Conservation (phyloP, 768 basidiomycete genomes). For the Nidularia pulvinata region DNA sequence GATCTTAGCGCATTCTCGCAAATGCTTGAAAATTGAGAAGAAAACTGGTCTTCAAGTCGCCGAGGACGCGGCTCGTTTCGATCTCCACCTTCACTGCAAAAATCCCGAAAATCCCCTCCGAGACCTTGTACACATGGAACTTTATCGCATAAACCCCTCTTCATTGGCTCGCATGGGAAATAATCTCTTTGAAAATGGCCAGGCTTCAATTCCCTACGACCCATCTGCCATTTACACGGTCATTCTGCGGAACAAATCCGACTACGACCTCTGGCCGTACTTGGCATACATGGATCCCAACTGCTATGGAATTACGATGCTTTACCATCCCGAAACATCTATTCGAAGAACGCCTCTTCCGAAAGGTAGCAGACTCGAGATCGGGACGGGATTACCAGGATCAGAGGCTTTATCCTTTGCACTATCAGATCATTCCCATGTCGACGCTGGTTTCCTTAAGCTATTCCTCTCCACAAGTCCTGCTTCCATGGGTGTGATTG, state of each 20-base stretch:
- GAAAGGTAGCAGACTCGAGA: slow-evolving; percentile 31
- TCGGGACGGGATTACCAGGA: slow-evolving; percentile 39
- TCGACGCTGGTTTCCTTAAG: slow-evolving; percentile 54
- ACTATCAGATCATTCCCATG: slow-evolving; percentile 28
- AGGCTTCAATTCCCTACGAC: slow-evolving; percentile 44
- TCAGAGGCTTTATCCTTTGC: slow-evolving; percentile 48
- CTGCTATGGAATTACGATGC: slow-evolving; percentile 48
- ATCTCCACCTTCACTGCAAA: slow-evolving; percentile 52
- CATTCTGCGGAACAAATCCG: slow-evolving; percentile 47
- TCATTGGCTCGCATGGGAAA: slow-evolving; percentile 39
- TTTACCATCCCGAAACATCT: slow-evolving; percentile 49
- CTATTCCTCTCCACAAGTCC: slow-evolving; percentile 54
- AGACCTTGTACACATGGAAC: slow-evolving; percentile 49
- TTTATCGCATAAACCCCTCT: slow-evolving; percentile 45
- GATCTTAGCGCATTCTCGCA: slow-evolving; percentile 28
- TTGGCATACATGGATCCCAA: slow-evolving; percentile 61
- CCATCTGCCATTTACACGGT: slow-evolving; percentile 43
- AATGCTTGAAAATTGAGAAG: slow-evolving; percentile 33
- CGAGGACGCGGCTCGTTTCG: slow-evolving; percentile 58
- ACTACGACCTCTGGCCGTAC: slow-evolving; percentile 61
- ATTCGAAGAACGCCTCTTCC: slow-evolving; percentile 39
- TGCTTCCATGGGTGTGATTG: slow-evolving; percentile 45
- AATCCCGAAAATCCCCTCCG: slow-evolving; percentile 47
- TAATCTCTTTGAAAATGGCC: slow-evolving; percentile 46
- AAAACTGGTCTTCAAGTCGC: slow-evolving; percentile 35